Base-by-base conservation (phyloP, 2,329 filamentous ascomycete species). In the Sclerotinia spermophila region DNA sequence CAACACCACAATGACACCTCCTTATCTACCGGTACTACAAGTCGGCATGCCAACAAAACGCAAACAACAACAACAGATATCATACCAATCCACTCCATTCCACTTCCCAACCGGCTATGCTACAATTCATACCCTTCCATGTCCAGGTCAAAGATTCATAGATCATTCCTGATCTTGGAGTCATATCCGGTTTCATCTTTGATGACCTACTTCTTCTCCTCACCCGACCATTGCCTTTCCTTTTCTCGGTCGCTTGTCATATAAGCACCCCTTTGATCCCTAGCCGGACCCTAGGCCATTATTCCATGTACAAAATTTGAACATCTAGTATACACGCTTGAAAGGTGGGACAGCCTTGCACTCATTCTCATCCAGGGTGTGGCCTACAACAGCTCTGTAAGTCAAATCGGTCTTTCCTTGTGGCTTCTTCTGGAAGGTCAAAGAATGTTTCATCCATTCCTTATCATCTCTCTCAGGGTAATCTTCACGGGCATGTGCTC, bases 361-460 rank as follows among this genome's bases (percentile, higher is more conserved):
- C 87, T 99, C 96, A 78, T 87, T 90, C 88, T 97, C 94, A 79
- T 98, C 96, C 76, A 99, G 85, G 38, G 96, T 98, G 73, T 87
- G 90, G 76, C 86, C 86, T 73, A 92, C 91, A 73, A 99, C 96
- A 74, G 86, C 85, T 82, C 96, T 89, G 88, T 98, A 98, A 74
- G 88, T 86, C 74, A 98, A 86, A 73, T 98, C 91, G 70, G 96
- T 89, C 84, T 93, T 89, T 80, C 91, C 92, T 79, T 98, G 95
- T 45, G 94, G 92, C 80, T 90, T 82, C 90, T 93, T 96, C 87
- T 99, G 96, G 91, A 91, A 99, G 76, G 91, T 93, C 73, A 99
- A 88, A 60, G 93, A 97, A 88, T 99, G 96, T 90, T 98, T 98
- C 95, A 97, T 97, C 95, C 95, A 98, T 82, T 96, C 91, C 82